These are phyloP conservation scores for Mariannaea sp. DNA, from an alignment of 2,329 filamentous ascomycete genomes.

Conservation along the genomic window DNA sequence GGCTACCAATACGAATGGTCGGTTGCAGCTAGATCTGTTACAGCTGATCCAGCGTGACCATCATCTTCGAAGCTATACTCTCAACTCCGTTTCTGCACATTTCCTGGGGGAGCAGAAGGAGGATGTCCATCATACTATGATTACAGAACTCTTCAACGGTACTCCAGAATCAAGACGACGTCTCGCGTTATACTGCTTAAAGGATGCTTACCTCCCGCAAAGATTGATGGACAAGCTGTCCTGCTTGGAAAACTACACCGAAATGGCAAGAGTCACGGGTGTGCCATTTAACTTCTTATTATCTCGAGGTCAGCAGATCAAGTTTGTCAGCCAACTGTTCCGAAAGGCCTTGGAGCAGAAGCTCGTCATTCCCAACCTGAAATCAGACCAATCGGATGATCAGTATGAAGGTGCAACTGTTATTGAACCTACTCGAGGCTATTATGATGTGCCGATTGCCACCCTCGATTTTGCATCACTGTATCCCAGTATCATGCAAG, in stretches of 20 bases:
- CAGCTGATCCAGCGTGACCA: conserved; percentile 94
- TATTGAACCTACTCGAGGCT: conserved; percentile 91
- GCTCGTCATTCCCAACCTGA: conserved; percentile 89
- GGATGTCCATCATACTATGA: conserved; percentile 99
- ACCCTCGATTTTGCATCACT: conserved; percentile 98
- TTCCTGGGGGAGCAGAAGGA: conserved; percentile 98
- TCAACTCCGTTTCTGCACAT: conserved; percentile 94
- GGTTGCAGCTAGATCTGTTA: conserved; percentile 90
- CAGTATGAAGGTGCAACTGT: conserved; percentile 98
- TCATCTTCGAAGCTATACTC: conserved; percentile 92
- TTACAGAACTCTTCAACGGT: conserved; percentile 96
- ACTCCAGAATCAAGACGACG: conserved; percentile 90
- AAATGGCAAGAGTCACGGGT: conserved; percentile 99
- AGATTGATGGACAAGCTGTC: conserved; percentile 96
- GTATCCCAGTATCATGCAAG: conserved; percentile 98
- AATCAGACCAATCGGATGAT: conserved; percentile 72
- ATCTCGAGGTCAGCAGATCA: conserved; percentile 91
- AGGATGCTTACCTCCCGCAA: conserved; percentile 95
- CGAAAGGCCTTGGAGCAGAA: conserved; percentile 92
- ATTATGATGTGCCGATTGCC: conserved; percentile 93
- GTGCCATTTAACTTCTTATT: conserved; percentile 96
- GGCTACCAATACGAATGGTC: conserved; percentile 90
- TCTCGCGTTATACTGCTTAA: conserved; percentile 93
- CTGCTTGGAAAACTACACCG: conserved; percentile 97
- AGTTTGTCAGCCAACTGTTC: conserved; percentile 97